These are phyloP conservation scores for Pythium myriotylum DNA, from an alignment of 352 stramenopile species.

Conservation along the genomic window DNA sequence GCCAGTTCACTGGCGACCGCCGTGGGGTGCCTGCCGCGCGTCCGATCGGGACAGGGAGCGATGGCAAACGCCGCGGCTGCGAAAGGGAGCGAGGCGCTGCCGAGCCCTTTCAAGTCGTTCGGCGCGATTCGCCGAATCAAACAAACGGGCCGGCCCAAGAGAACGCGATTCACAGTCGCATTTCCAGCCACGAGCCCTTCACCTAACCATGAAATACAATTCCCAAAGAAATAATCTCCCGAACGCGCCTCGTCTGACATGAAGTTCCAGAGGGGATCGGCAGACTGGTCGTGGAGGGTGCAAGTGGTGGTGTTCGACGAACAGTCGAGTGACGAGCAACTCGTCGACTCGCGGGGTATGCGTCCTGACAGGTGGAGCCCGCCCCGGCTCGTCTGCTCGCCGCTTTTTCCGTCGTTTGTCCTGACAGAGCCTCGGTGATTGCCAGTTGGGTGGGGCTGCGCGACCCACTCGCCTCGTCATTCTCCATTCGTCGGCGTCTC, in stretches of 20 bases:
- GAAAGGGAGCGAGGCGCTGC: too few species aligned
- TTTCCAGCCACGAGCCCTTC: conserved; percentile 4
- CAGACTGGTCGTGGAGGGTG: too few species aligned
- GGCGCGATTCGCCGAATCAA: too few species aligned
- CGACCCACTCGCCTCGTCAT: not conserved
- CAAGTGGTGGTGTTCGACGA: not conserved
- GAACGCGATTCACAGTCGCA: too few species aligned
- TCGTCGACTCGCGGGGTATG: too few species aligned
- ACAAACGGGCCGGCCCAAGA: too few species aligned
- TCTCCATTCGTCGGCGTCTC: not conserved
- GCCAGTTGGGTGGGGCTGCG: conserved; percentile 6
- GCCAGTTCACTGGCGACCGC: not conserved
- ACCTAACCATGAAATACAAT: conserved; percentile 23
- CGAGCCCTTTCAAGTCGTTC: too few species aligned
- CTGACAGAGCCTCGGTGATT: conserved; percentile 3
- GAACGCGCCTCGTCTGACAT: conserved; percentile 2
- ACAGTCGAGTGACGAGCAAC: not conserved
- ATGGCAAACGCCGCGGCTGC: too few species aligned
- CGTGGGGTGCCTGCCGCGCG: not conserved
- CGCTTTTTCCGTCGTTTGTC: conserved; percentile 9
- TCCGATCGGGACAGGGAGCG: too few species aligned
- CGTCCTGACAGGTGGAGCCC: not conserved
- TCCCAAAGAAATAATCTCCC: not conserved
- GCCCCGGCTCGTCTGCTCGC: not conserved
- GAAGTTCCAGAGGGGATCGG: not conserved